A percentile compares a stretch with the other conserved stretches of the same genome.
Evolutionary conservation across 805 yeast species (phyloP).

Genomic region (Ogataea haglerorum): DNA sequence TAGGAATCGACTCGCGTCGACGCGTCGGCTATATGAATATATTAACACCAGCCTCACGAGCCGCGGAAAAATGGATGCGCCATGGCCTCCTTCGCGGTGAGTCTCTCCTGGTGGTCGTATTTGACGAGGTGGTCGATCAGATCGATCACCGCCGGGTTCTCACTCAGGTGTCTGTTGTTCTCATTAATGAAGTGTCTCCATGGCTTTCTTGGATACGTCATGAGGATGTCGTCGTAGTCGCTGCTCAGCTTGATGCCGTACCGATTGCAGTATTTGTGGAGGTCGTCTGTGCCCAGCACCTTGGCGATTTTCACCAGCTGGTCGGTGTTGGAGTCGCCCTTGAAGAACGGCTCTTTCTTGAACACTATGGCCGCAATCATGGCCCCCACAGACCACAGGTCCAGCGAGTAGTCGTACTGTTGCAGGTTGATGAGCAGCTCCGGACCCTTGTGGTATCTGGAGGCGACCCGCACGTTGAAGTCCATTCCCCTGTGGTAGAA

Average conservation of each 20-base stretch:
- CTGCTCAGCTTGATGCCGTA: constrained; percentile 67
- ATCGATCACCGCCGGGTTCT: constrained; percentile 57
- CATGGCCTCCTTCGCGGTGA: constrained; percentile 89
- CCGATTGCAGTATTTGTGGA: constrained; percentile 61
- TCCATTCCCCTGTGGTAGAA: constrained; percentile 88
- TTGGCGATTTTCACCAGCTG: constrained; percentile 87
- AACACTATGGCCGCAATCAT: constrained; percentile 87
- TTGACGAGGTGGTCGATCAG: constrained; percentile 69
- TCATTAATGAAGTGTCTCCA: constrained; percentile 62
- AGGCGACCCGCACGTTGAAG: constrained; percentile 88
- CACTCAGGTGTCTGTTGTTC: constrained; percentile 47
- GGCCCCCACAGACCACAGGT: constrained; percentile 89
- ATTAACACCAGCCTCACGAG: constrained; percentile 1
- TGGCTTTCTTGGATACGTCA: constrained; percentile 61
- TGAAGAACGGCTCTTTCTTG: constrained; percentile 88
- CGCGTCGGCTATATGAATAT: constrained; percentile 8
- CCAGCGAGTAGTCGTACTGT: constrained; percentile 83
- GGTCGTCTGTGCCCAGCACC: constrained; percentile 79
- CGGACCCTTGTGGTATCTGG: constrained; percentile 90
- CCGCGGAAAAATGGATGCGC: constrained; percentile 44
- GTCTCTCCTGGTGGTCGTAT: constrained; percentile 83
- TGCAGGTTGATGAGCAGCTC: constrained; percentile 80
- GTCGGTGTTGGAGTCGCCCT: constrained; percentile 87
- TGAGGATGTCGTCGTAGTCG: constrained; percentile 74
- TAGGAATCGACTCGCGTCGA: constrained; percentile 1